Evolutionary conservation across 2,329 filamentous ascomycete genomes (phyloP).

Genomic region (Penicillium sp.): DNA sequence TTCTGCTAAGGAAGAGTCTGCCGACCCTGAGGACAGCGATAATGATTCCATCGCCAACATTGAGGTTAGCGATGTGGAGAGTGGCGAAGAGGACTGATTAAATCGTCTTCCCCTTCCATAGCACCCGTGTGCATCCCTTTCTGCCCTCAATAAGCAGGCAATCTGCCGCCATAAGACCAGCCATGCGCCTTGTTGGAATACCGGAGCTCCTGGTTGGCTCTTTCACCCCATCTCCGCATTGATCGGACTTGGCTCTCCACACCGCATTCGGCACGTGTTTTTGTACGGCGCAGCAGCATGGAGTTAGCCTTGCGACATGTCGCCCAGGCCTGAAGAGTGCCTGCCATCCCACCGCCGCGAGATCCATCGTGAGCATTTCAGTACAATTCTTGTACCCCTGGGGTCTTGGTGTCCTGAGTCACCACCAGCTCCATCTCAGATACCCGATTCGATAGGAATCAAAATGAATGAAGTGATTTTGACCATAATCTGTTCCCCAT

Average conservation of each 20-base stretch:
- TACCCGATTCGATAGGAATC: constrained; percentile 14
- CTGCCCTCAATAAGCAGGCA: background rate
- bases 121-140: constrained; percentile 8
- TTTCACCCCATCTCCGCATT: background rate
- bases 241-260: constrained; percentile 1
- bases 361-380: constrained; percentile 1
- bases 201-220: constrained; percentile 5
- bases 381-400: constrained; percentile 2
- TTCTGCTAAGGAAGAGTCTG: constrained; percentile 36
- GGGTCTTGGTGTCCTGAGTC: background rate
- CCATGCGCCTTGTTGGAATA: constrained; percentile 5
- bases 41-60: constrained; percentile 45
- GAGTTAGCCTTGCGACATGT: background rate
- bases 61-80: constrained; percentile 44
- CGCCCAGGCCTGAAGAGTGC: background rate
- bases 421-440: constrained; percentile 5
- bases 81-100: constrained; percentile 43
- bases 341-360: background rate
- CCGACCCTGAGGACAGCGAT: constrained; percentile 44
- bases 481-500: background rate
- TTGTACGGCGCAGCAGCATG: background rate
- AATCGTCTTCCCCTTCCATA: background rate
- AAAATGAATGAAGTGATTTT: constrained; percentile 5
- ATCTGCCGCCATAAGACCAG: background rate
- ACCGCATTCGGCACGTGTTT: background rate